phyloP scores from a whole-genome alignment of 305 asterid genomes.

The Solanum hybrid region DNA sequence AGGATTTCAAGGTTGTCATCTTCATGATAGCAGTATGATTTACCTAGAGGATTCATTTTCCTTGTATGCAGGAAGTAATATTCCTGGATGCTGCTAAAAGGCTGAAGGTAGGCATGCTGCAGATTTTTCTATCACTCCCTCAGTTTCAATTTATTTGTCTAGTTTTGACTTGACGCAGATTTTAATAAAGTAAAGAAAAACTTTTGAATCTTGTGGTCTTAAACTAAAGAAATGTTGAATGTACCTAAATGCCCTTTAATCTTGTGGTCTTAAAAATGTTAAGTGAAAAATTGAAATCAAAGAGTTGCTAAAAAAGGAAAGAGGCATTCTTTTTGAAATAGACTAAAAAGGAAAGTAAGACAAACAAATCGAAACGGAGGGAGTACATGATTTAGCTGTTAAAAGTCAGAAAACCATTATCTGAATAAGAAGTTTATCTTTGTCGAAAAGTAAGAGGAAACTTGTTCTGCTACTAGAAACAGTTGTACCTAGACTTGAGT shows the following conservation, averaged over 20 bases:
- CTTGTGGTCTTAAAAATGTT: neutral
- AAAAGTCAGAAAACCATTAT: neutral
- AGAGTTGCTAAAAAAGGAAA: neutral
- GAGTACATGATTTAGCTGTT: neutral
- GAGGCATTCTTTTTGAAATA: neutral
- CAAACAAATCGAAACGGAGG: neutral
- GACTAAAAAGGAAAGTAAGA: neutral
- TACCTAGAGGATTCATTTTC: constrained; percentile 21
- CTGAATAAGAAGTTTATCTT: neutral
- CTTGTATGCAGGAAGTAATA: constrained; percentile 62
- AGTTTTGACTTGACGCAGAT: neutral
- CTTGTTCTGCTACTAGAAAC: neutral
- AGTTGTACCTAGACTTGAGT: neutral
- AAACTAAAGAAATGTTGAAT: neutral
- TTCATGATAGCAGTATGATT: constrained; percentile 17
- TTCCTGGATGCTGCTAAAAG: constrained; percentile 72
- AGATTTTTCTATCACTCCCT: constrained; percentile 4
- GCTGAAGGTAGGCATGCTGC: constrained; percentile 56
- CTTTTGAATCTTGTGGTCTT: neutral
- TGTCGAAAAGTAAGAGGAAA: neutral
- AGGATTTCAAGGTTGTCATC: constrained; percentile 5
- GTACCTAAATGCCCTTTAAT: neutral
- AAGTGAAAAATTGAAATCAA: neutral
- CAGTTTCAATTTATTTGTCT: neutral
- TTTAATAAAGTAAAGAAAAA: neutral